Conservation (phyloP, 2,329 filamentous ascomycete species). For the Elsinoe ampelina region DNA sequence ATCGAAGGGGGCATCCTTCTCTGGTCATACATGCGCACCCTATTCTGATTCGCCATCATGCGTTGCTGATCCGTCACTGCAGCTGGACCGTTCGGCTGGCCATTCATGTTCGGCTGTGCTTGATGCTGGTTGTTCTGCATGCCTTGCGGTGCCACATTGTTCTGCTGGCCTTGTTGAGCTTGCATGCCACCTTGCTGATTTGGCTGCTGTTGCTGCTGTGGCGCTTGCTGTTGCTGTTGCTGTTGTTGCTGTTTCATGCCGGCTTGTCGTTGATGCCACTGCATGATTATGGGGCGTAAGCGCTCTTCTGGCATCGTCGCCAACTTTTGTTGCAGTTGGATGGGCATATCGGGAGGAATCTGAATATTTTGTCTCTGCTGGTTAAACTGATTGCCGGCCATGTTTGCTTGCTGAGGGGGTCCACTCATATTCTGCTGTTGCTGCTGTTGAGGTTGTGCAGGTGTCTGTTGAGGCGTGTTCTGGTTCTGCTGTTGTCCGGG, state of each 20-base stretch:
- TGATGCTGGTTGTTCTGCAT: conserved; percentile 17
- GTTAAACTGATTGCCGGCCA: conserved; percentile 13
- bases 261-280: conserved; percentile 11
- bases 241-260: conserved; percentile 22
- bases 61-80: conserved; percentile 13
- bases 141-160: conserved; percentile 13
- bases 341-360: conserved; percentile 13
- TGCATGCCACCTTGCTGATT: neutral
- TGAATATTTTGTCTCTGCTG: conserved; percentile 11
- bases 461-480: conserved; percentile 25
- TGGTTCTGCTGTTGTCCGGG: conserved; percentile 32
- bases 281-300: neutral
- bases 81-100: conserved; percentile 13
- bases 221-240: conserved; percentile 25
- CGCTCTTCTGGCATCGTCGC: conserved; percentile 4
- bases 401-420: conserved; percentile 12
- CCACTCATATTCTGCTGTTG: conserved; percentile 13
- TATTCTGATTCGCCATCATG: conserved; percentile 13
- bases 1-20: neutral
- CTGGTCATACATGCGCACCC: conserved; percentile 14
- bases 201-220: conserved; percentile 25
- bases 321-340: conserved; percentile 11
- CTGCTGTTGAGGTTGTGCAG: conserved; percentile 19
- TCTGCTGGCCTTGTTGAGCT: conserved; percentile 10
- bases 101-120: conserved; percentile 11